Evolutionary conservation across 805 yeast genomes (phyloP).

Genomic region (Clavispora fructus): DNA sequence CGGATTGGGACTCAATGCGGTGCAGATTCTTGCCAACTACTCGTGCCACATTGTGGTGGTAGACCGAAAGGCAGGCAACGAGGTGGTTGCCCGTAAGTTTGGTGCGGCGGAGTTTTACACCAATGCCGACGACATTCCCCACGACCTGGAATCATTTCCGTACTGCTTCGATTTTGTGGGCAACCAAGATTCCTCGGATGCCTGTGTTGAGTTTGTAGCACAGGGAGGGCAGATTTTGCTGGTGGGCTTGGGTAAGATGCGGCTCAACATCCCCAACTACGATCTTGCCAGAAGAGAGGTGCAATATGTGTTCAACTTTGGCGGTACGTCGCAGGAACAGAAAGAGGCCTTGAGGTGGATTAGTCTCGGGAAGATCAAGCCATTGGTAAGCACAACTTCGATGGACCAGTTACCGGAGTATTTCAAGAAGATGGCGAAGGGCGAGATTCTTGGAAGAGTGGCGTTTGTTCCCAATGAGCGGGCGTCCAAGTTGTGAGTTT

Average conservation of each 20-base stretch:
- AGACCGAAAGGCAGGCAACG: constrained; percentile 19
- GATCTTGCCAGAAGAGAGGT: constrained; percentile 39
- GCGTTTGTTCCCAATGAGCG: constrained; percentile 21
- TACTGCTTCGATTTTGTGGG: constrained; percentile 35
- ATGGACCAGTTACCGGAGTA: constrained; percentile 33
- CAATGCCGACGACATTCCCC: constrained; percentile 20
- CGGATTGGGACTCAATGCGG: constrained; percentile 39
- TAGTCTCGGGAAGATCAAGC: constrained; percentile 33
- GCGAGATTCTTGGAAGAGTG: constrained; percentile 39
- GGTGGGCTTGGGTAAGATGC: constrained; percentile 38
- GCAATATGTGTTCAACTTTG: constrained; percentile 34
- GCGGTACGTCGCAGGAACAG: constrained; percentile 42
- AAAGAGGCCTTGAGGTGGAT: constrained; percentile 40
- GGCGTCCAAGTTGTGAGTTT: constrained; percentile 5
- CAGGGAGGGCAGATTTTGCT: constrained; percentile 35
- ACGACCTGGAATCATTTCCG: constrained; percentile 32
- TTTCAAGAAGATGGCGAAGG: constrained; percentile 29
- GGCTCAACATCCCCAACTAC: constrained; percentile 26
- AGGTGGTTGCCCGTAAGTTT: constrained; percentile 20
- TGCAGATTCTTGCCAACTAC: constrained; percentile 32
- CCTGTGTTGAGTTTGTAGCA: constrained; percentile 26
- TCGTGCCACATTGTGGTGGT: constrained; percentile 30
- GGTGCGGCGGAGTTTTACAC: constrained; percentile 42
- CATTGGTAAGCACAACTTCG: constrained; percentile 24
- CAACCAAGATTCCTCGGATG: constrained; percentile 21